Percentiles rank a stretch among this genome's conserved stretches.
Evolutionary conservation across 2,329 filamentous ascomycete genomes (phyloP).

Genomic region (Pyrenochaeta sp.): DNA sequence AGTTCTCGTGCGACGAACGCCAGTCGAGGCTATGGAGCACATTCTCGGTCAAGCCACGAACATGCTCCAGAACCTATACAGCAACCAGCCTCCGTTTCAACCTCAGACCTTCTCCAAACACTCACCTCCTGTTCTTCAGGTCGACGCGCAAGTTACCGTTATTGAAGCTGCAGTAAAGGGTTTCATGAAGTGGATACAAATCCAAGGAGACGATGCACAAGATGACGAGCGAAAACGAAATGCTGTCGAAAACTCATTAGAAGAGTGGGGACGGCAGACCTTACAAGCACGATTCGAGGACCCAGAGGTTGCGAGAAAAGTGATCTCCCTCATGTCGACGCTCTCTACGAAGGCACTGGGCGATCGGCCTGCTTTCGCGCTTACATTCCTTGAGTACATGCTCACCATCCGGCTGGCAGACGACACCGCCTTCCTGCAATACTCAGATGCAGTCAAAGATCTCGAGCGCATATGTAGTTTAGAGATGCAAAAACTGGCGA

Average conservation of each 20-base stretch:
- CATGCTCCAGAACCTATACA: constrained; percentile 78
- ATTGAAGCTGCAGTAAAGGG: constrained; percentile 90
- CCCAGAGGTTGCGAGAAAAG: constrained; percentile 81
- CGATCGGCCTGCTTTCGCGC: constrained; percentile 79
- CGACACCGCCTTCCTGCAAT: constrained; percentile 73
- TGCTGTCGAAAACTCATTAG: constrained; percentile 69
- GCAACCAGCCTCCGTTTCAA: constrained; percentile 71
- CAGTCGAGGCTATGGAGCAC: constrained; percentile 85
- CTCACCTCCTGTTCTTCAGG: constrained; percentile 75
- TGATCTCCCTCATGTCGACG: constrained; percentile 82
- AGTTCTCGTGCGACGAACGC: constrained; percentile 80
- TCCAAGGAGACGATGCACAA: constrained; percentile 61
- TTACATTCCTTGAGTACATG: constrained; percentile 90
- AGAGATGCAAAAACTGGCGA: constrained; percentile 86
- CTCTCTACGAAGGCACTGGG: constrained; percentile 84
- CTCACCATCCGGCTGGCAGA: constrained; percentile 82
- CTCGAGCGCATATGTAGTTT: constrained; percentile 84
- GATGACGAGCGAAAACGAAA: constrained; percentile 60
- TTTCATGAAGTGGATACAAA: constrained; percentile 79
- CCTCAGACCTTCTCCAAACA: constrained; percentile 65
- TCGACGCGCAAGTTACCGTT: constrained; percentile 89
- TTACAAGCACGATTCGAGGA: constrained; percentile 79
- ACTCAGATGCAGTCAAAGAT: constrained; percentile 89
- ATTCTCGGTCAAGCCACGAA: constrained; percentile 82
- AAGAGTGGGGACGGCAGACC: constrained; percentile 77